Evolutionary conservation across 108 stramenopile species (phyloP), one percentile per base, ranked within the genome.

Genomic region (Nitzschia sp.): DNA sequence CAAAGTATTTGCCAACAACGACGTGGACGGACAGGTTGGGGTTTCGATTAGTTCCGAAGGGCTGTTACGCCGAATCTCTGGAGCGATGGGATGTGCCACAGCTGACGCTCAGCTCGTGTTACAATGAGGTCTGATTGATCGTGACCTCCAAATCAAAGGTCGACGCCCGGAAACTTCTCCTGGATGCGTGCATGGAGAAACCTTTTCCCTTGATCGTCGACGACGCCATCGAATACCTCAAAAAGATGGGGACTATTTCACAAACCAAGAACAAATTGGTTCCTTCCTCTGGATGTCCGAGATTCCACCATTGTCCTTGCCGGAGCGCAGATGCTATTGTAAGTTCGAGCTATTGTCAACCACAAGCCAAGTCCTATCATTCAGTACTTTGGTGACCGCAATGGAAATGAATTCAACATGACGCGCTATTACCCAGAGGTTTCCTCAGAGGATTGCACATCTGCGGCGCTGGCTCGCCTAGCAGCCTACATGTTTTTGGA

Each of bases 401-500:
- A 50, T 2, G 25, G 46, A 5, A 82, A 78, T 58, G 54, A 66
- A 23, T 31, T 57, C 23, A 70, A 66, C 44, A 27, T 80, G 44
- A 38, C 53, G 15, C 41, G 52, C 2, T 84, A 71, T 50, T 80
- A 57, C 44, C 68, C 56, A 16, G 22, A 69, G 23, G 82, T 66
- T 11, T 53, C 66, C 16, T 45, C 34, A 17, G 65, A 70, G 47
- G 67, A 75, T 62, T 66, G 66, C 21, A 60, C 45, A 32, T 73
- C 75, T 17, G 57, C 78, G 29, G 47, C 36, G 6, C 38, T 41
- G 5, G 83, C 83, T 15, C 68, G 80, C 69, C 53, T 84, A 25
- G 52, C 80, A 19, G 83, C 83, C 2, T 84, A 69, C 45, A 53
- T 80, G 32, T 84, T 38, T 47, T 84, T 79, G 83, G 69, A 78